phyloP scores from a whole-genome alignment of 2,329 filamentous ascomycete species.

The Parastagonospora avenae region DNA sequence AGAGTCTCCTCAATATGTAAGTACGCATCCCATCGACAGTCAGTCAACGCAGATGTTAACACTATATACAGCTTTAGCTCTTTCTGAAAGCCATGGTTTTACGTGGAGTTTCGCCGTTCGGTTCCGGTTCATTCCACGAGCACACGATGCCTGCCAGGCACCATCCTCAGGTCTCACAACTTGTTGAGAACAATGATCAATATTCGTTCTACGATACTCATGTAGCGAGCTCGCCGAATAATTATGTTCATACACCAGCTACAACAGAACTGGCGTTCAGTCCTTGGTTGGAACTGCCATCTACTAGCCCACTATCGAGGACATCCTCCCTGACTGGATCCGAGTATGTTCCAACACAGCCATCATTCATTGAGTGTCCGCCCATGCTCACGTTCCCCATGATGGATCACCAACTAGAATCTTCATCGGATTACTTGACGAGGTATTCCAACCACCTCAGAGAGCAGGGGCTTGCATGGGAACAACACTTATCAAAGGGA shows the following conservation, averaged over 20 bases:
- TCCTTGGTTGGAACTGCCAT: slow-evolving; percentile 15
- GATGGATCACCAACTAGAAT: slow-evolving; percentile 3
- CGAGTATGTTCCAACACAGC: slow-evolving; percentile 17
- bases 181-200: background rate
- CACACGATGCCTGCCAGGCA: background rate
- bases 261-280: slow-evolving; percentile 11
- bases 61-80: background rate
- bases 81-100: background rate
- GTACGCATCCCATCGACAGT: background rate
- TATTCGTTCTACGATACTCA: slow-evolving; percentile 5
- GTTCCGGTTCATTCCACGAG: background rate
- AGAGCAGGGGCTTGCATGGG: slow-evolving; percentile 2
- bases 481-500: background rate
- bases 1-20: background rate
- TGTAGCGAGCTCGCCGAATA: background rate
- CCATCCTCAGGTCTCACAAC: background rate
- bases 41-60: background rate
- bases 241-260: background rate
- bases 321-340: slow-evolving; percentile 14
- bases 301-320: slow-evolving; percentile 17
- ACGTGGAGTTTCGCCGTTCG: background rate
- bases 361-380: slow-evolving; percentile 4
- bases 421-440: background rate
- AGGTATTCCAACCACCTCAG: slow-evolving; percentile 7
- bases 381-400: slow-evolving; percentile 6